Conservation (phyloP, 2,329 filamentous ascomycete species). For the Ophioceras dolichostomum region DNA sequence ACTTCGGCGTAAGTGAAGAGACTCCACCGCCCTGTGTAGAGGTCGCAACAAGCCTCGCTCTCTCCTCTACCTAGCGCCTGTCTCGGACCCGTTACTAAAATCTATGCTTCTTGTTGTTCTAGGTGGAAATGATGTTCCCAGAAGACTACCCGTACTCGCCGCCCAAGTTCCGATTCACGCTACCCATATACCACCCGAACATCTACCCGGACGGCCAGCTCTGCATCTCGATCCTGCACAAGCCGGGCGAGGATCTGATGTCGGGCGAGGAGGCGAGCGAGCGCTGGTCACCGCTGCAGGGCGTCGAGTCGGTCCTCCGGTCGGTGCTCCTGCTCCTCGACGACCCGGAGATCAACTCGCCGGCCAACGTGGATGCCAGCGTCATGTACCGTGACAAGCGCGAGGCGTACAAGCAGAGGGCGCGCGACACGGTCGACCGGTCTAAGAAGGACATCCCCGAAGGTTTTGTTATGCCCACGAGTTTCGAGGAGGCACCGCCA, state of each 20-base stretch:
- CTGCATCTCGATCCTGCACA: constrained; percentile 94
- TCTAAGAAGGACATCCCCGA: constrained; percentile 71
- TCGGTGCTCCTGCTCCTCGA: constrained; percentile 87
- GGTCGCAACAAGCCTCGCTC: no score
- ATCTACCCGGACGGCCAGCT: constrained; percentile 83
- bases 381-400: constrained; percentile 71
- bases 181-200: constrained; percentile 80
- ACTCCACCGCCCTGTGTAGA: no score
- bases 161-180: constrained; percentile 75
- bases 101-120: no score
- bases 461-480: constrained; percentile 73
- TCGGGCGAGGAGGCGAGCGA: constrained; percentile 84
- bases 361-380: constrained; percentile 88
- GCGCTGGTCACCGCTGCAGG: constrained; percentile 88
- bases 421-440: constrained; percentile 55
- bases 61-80: no score
- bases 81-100: no score
- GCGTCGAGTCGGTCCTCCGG: constrained; percentile 87
- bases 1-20: constrained; percentile 60
- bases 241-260: constrained; percentile 82
- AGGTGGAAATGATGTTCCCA: constrained; percentile 79
- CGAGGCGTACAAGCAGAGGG: constrained; percentile 55
- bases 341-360: constrained; percentile 84
- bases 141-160: constrained; percentile 82
- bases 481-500: constrained; percentile 48